Percentiles rank a stretch among this genome's conserved stretches.
Conservation (phyloP, 2,329 filamentous ascomycete species). For the Aquanectria penicillioides region DNA sequence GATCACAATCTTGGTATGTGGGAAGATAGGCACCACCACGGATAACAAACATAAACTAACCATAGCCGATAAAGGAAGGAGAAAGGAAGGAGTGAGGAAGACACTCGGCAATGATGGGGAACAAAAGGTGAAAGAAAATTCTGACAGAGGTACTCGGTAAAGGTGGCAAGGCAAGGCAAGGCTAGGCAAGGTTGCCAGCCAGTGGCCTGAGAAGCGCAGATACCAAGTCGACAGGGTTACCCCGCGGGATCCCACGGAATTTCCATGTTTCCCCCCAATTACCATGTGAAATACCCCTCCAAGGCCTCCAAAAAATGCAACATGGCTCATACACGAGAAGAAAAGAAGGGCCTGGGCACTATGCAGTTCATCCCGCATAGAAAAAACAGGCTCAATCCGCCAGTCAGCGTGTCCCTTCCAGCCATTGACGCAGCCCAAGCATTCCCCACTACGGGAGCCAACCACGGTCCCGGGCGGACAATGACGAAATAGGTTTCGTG, state of each 20-base stretch:
- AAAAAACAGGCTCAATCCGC: constrained; percentile 8
- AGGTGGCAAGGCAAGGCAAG: too few relatives aligned
- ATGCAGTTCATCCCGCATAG: constrained; percentile 18
- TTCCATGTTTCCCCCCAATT: constrained; percentile 20
- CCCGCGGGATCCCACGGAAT: constrained; percentile 25
- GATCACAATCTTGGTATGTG: too few relatives aligned
- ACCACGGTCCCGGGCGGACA: constrained; percentile 26
- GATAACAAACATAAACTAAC: too few relatives aligned
- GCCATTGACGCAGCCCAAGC: background rate
- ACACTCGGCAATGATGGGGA: too few relatives aligned
- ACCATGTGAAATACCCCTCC: constrained; percentile 4
- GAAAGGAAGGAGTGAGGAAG: too few relatives aligned
- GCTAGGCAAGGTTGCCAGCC: too few relatives aligned
- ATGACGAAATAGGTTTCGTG: constrained; percentile 35
- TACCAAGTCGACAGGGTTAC: constrained; percentile 29
- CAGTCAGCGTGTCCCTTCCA: constrained; percentile 3
- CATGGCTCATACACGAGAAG: background rate
- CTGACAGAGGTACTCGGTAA: too few relatives aligned
- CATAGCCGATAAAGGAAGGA: too few relatives aligned
- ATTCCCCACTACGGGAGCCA: constrained; percentile 34
- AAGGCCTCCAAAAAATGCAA: constrained; percentile 7
- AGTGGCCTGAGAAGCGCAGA: background rate
- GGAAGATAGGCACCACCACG: too few relatives aligned
- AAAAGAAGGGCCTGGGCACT: background rate
- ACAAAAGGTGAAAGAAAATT: too few relatives aligned